phyloP scores from a whole-genome alignment of 2,329 filamentous ascomycete species.

The Metarhizium brunneum region DNA sequence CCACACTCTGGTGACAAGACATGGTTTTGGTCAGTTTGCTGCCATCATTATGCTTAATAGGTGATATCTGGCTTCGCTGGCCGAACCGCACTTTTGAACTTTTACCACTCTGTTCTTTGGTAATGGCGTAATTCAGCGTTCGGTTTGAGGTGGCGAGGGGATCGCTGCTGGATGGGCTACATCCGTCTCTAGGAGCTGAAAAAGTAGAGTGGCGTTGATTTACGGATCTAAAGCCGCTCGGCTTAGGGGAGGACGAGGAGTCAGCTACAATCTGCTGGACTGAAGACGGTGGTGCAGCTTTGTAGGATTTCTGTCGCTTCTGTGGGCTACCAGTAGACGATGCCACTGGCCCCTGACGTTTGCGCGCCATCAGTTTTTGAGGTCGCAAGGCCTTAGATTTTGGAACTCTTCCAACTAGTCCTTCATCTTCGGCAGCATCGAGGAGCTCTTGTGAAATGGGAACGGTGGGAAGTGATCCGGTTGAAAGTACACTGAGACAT shows the following conservation, averaged over 20 bases:
- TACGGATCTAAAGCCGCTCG: background rate
- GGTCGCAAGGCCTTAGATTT: conserved; percentile 2
- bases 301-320: background rate
- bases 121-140: conserved; percentile 57
- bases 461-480: conserved; percentile 25
- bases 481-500: conserved; percentile 31
- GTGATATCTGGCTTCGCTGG: conserved; percentile 41
- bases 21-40: conserved; percentile 6
- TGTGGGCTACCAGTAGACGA: background rate
- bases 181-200: background rate
- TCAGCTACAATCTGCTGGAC: background rate
- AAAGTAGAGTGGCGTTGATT: background rate
- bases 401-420: conserved; percentile 16
- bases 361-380: background rate
- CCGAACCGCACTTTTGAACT: conserved; percentile 55
- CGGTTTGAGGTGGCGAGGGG: conserved; percentile 21
- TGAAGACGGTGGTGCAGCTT: background rate
- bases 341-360: background rate
- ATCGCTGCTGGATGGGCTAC: background rate
- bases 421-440: conserved; percentile 29
- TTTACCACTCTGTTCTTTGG: conserved; percentile 65
- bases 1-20: background rate
- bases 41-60: conserved; percentile 39
- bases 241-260: background rate
- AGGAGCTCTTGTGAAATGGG: conserved; percentile 29